A percentile compares a stretch with the other conserved stretches of the same genome.
Conservation (phyloP, 1,284 basidiomycete species). For the Austroboletus novae-zelandiae region DNA sequence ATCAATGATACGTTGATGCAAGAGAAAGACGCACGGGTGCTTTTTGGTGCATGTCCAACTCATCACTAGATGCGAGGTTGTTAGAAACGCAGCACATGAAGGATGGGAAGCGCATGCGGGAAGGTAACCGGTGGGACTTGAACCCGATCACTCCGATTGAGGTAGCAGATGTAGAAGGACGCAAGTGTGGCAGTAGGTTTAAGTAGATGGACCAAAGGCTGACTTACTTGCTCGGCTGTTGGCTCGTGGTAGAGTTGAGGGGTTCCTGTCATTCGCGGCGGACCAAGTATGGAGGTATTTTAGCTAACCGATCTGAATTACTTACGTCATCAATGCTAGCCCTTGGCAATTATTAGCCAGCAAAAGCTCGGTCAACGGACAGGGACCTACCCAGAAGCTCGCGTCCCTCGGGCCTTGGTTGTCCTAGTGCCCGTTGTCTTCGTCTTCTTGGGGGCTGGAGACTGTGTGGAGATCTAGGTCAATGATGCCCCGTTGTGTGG, state of each 20-base stretch:
- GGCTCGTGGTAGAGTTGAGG: slow-evolving; percentile 24
- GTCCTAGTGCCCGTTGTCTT: slow-evolving; percentile 31
- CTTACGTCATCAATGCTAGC: slow-evolving; percentile 35
- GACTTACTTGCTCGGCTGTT: slow-evolving; percentile 31
- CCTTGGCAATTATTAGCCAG: slow-evolving; percentile 2
- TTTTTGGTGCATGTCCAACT: slow-evolving; percentile 31
- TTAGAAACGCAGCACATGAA: slow-evolving; percentile 55
- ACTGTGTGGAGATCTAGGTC: slow-evolving; percentile 4
- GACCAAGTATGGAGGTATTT: slow-evolving; percentile 13
- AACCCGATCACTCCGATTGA: slow-evolving; percentile 19
- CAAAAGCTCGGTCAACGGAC: not conserved
- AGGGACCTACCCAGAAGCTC: slow-evolving; percentile 12
- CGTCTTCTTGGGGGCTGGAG: slow-evolving; percentile 36
- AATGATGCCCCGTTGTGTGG: not conserved
- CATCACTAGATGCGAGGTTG: slow-evolving; percentile 46
- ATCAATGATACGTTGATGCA: not conserved
- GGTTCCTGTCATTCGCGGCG: slow-evolving; percentile 23
- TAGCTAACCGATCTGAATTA: slow-evolving; percentile 11
- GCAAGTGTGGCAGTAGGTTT: slow-evolving; percentile 10
- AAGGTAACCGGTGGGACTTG: slow-evolving; percentile 15
- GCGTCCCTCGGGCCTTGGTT: slow-evolving; percentile 19
- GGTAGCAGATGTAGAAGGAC: slow-evolving; percentile 6
- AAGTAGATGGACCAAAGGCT: slow-evolving; percentile 18
- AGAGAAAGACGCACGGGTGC: slow-evolving; percentile 18
- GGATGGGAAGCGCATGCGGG: slow-evolving; percentile 49